Conservation (phyloP, 2,329 filamentous ascomycete genomes). For the Monosporascus ibericus region DNA sequence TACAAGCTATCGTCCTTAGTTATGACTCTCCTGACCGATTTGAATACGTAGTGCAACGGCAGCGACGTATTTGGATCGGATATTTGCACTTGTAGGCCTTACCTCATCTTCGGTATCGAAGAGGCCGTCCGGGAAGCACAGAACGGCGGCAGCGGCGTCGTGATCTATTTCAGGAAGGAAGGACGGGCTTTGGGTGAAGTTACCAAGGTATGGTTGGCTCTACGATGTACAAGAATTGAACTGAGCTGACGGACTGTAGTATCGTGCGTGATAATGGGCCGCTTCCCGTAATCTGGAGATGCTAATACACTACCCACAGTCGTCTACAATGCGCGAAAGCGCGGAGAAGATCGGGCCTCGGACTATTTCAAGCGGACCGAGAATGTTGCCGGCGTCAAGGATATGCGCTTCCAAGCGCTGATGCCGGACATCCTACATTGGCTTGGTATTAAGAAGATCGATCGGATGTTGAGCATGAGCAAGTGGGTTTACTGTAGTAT, state of each 20-base stretch:
- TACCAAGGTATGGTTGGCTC: conserved; percentile 64
- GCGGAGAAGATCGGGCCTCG: conserved; percentile 71
- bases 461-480: conserved; percentile 97
- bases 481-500: conserved; percentile 53
- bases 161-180: conserved; percentile 98
- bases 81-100: conserved; percentile 94
- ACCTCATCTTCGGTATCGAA: conserved; percentile 93
- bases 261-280: conserved; percentile 33
- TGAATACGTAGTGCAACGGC: conserved; percentile 65
- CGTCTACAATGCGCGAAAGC: conserved; percentile 75
- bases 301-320: conserved; percentile 31
- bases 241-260: conserved; percentile 33
- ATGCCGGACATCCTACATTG: conserved; percentile 98
- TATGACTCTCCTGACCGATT: conserved; percentile 10
- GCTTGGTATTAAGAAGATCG: conserved; percentile 97
- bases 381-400: conserved; percentile 94
- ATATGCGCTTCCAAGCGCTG: conserved; percentile 94
- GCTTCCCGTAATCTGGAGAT: conserved; percentile 15
- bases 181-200: conserved; percentile 92
- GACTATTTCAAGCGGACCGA: conserved; percentile 98
- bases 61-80: conserved; percentile 97
- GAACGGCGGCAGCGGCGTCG: conserved; percentile 85
- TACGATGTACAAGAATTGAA: conserved; percentile 14
- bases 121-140: conserved; percentile 97
- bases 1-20: conserved; percentile 4